These are phyloP conservation scores for Jacaranda mimosifolia DNA, from an alignment of 257 asterid genomes.

Conservation along the genomic window DNA sequence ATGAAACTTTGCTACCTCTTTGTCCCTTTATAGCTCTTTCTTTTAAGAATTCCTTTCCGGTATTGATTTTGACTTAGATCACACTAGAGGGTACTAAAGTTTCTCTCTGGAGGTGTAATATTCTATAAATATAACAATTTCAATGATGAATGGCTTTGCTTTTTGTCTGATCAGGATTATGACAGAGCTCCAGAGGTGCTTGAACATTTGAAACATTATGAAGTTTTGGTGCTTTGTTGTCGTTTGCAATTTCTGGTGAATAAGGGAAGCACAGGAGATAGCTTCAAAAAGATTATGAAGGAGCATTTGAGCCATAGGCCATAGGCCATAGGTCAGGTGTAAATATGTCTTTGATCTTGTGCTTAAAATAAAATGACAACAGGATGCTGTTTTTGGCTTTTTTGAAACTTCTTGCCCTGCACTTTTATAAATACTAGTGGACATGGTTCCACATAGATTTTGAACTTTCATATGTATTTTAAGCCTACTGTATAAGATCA, in stretches of 20 bases:
- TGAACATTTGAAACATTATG: slow-evolving; percentile 50
- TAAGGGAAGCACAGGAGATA: slow-evolving; percentile 57
- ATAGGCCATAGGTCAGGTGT: not conserved
- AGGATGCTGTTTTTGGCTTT: not conserved
- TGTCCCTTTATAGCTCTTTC: not conserved
- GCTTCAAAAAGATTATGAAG: slow-evolving; percentile 57
- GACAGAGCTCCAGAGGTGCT: slow-evolving; percentile 79
- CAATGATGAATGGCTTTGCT: not conserved
- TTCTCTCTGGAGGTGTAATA: not conserved
- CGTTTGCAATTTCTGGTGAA: slow-evolving; percentile 61
- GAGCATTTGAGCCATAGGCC: slow-evolving; percentile 38
- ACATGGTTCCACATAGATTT: too few species aligned
- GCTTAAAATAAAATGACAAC: slow-evolving; percentile 19
- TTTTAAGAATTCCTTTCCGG: not conserved
- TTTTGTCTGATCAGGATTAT: slow-evolving; percentile 65
- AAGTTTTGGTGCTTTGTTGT: slow-evolving; percentile 77
- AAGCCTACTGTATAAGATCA: too few species aligned
- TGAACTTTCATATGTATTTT: too few species aligned
- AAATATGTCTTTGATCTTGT: not conserved
- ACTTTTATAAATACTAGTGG: too few species aligned
- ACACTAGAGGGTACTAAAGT: not conserved
- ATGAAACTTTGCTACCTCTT: not conserved
- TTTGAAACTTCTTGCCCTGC: too few species aligned
- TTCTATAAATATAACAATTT: not conserved
- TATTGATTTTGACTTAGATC: slow-evolving; percentile 14